Evolutionary conservation across 2,329 filamentous ascomycete genomes (phyloP).

Genomic region (Trichophyton verrucosum): DNA sequence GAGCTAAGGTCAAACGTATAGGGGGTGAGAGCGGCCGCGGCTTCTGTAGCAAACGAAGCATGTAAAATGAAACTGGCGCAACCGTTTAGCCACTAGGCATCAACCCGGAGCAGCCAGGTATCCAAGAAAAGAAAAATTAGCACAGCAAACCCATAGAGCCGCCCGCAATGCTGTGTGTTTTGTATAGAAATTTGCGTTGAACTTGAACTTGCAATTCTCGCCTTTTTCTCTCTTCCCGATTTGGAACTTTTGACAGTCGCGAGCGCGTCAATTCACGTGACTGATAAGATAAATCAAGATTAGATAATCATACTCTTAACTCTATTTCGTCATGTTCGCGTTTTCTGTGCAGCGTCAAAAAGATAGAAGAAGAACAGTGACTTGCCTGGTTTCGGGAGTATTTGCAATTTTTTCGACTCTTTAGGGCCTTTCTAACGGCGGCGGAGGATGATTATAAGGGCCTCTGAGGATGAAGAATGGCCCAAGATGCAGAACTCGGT

Average conservation of each 20-base stretch:
- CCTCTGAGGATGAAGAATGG: conserved; percentile 31
- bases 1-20: background rate
- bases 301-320: background rate
- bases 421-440: background rate
- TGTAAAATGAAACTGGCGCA: background rate
- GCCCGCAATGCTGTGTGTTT: background rate
- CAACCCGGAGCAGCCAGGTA: background rate
- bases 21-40: background rate
- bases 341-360: background rate
- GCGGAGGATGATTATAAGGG: background rate
- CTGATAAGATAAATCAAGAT: background rate
- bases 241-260: background rate
- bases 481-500: conserved; percentile 25
- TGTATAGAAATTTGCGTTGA: background rate
- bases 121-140: background rate
- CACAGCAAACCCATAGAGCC: background rate
- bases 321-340: conserved; percentile 1
- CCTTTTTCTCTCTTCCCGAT: background rate
- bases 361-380: background rate
- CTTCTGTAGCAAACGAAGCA: background rate
- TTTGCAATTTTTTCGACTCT: background rate
- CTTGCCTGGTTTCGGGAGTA: too few species aligned
- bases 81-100: background rate
- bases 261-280: background rate
- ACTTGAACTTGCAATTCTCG: background rate